A percentile compares a stretch with the other conserved stretches of the same genome.
Conservation (phyloP, 1,284 basidiomycete species). For the Sporisorium exsertum region DNA sequence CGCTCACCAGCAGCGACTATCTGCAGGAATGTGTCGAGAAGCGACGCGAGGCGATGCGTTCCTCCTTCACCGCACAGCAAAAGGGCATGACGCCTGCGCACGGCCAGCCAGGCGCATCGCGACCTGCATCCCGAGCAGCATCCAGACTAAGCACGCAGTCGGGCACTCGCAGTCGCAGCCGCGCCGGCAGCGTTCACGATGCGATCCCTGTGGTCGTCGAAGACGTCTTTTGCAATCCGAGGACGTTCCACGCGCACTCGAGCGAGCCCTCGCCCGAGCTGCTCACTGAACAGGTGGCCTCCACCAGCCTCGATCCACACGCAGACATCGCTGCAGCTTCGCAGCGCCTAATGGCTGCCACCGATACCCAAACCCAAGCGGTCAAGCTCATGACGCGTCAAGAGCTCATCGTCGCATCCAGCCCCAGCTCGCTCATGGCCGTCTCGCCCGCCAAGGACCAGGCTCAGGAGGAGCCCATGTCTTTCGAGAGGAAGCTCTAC, state of each 20-base stretch:
- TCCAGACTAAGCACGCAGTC: constrained; percentile 54
- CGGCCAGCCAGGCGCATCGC: constrained; percentile 17
- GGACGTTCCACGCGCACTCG: constrained; percentile 40
- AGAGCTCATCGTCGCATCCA: constrained; percentile 21
- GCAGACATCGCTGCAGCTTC: constrained; percentile 31
- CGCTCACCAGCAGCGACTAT: constrained; percentile 31
- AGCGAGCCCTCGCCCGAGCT: constrained; percentile 40
- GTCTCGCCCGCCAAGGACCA: constrained; percentile 19
- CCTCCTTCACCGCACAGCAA: constrained; percentile 54
- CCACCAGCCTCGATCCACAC: constrained; percentile 11
- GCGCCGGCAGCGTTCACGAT: constrained; percentile 62
- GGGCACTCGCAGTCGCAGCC: constrained; percentile 44
- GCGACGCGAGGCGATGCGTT: constrained; percentile 52
- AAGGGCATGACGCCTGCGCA: constrained; percentile 38
- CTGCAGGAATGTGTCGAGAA: constrained; percentile 52
- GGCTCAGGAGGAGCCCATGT: constrained; percentile 10
- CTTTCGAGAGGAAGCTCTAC: constrained; percentile 56
- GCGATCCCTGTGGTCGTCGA: constrained; percentile 59
- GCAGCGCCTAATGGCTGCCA: constrained; percentile 39
- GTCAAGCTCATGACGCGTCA: constrained; percentile 25
- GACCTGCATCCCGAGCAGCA: constrained; percentile 39
- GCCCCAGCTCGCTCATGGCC: constrained; percentile 21
- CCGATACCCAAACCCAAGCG: constrained; percentile 15
- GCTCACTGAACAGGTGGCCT: constrained; percentile 32
- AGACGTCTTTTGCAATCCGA: constrained; percentile 58